phyloP scores from a whole-genome alignment of 768 basidiomycete genomes.

The Mycena pura region DNA sequence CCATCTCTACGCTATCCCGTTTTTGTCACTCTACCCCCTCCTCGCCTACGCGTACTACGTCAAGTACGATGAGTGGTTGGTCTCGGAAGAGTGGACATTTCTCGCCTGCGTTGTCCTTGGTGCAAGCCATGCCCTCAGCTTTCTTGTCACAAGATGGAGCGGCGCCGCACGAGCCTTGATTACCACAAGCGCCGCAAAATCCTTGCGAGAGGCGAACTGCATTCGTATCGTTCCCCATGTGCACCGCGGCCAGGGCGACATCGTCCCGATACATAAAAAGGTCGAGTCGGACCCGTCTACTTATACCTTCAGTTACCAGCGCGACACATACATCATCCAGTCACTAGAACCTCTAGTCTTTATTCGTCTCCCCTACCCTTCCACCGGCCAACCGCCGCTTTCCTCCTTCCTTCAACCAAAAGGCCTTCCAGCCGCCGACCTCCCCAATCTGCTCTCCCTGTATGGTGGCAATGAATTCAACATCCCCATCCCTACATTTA shows the following conservation, averaged over 20 bases:
- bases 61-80: constrained; percentile 89
- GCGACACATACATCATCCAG: constrained; percentile 86
- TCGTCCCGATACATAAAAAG: constrained; percentile 77
- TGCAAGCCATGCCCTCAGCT: constrained; percentile 89
- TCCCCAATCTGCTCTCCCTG: constrained; percentile 61
- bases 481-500: constrained; percentile 95
- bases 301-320: constrained; percentile 93
- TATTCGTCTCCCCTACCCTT: constrained; percentile 87
- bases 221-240: constrained; percentile 81
- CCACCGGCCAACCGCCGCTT: constrained; percentile 71
- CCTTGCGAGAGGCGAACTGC: constrained; percentile 76
- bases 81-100: constrained; percentile 98
- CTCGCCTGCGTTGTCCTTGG: constrained; percentile 87
- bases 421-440: constrained; percentile 57
- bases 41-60: constrained; percentile 91
- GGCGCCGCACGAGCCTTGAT: constrained; percentile 78
- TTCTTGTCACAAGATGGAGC: constrained; percentile 91
- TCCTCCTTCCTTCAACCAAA: constrained; percentile 65
- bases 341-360: constrained; percentile 68
- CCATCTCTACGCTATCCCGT: constrained; percentile 78
- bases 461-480: constrained; percentile 97
- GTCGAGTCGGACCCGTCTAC: constrained; percentile 59
- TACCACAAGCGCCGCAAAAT: constrained; percentile 76
- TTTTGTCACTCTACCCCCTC: constrained; percentile 81
- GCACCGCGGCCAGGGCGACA: constrained; percentile 90